phyloP scores from a whole-genome alignment of 1,139 yeast genomes.

The Scheffersomyces stambukii region DNA sequence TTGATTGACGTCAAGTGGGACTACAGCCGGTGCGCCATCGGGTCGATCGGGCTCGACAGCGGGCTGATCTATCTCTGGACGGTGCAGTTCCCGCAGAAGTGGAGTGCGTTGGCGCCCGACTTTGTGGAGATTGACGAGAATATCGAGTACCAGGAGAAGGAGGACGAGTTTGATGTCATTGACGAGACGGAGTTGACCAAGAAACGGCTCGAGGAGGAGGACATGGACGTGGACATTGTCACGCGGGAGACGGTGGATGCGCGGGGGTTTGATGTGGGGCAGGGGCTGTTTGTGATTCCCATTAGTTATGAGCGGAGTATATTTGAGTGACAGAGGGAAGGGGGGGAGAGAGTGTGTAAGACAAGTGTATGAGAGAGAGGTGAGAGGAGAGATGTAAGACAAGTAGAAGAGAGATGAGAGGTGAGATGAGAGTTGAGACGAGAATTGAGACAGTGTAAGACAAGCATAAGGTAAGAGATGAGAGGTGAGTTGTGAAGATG shows the following conservation, averaged over 20 bases:
- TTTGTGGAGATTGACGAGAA: slow-evolving; percentile 93
- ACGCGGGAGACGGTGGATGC: slow-evolving; percentile 63
- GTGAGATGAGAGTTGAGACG: too few species aligned
- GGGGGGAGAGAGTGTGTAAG: neutral
- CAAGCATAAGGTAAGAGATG: too few species aligned
- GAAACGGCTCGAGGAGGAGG: slow-evolving; percentile 64
- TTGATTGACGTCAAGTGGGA: slow-evolving; percentile 87
- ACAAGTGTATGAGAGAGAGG: neutral
- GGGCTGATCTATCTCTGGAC: slow-evolving; percentile 86
- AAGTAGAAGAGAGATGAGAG: too few species aligned
- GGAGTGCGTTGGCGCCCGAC: slow-evolving; percentile 98
- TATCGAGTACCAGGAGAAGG: slow-evolving; percentile 80
- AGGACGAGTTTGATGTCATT: slow-evolving; percentile 86
- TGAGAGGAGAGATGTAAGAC: neutral
- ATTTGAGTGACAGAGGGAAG: slow-evolving; percentile 4
- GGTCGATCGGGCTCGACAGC: slow-evolving; percentile 85
- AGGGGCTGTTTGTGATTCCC: slow-evolving; percentile 43
- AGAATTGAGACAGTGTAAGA: too few species aligned
- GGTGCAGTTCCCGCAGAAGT: slow-evolving; percentile 78
- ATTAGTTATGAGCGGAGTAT: slow-evolving; percentile 26
- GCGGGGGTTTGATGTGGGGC: slow-evolving; percentile 52
- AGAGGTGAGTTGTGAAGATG: too few species aligned
- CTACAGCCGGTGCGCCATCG: slow-evolving; percentile 65
- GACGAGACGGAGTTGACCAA: slow-evolving; percentile 62
- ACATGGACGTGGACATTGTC: slow-evolving; percentile 62